phyloP scores from a whole-genome alignment of 176 grass and related monocot genomes.

The Metroxylon sagu region DNA sequence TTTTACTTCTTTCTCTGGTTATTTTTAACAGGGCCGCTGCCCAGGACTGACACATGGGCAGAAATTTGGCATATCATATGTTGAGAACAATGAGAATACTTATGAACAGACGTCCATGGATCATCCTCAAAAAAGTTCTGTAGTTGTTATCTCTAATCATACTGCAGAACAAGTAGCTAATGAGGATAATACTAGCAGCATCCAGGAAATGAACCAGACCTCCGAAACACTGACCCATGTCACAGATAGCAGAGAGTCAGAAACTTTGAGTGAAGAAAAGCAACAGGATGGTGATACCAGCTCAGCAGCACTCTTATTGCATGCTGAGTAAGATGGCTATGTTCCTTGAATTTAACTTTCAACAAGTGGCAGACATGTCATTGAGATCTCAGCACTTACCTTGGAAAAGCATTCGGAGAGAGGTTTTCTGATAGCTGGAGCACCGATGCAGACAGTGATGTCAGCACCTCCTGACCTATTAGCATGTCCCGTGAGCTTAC shows the following conservation, averaged over 20 bases:
- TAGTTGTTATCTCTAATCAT: slow-evolving; percentile 35
- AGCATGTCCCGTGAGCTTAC: too few species aligned
- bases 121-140: slow-evolving; percentile 31
- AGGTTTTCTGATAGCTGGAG: too few species aligned
- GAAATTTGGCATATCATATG: slow-evolving; percentile 68
- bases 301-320: slow-evolving; percentile 1
- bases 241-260: slow-evolving; percentile 24
- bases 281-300: slow-evolving; percentile 26
- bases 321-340: too few species aligned
- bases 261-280: slow-evolving; percentile 21
- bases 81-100: slow-evolving; percentile 27
- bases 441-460: too few species aligned
- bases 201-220: slow-evolving; percentile 4
- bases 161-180: not conserved
- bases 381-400: too few species aligned
- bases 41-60: slow-evolving; percentile 72
- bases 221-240: slow-evolving; percentile 14
- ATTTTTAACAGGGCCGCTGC: slow-evolving; percentile 54
- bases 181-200: not conserved
- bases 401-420: too few species aligned
- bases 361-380: too few species aligned
- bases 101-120: slow-evolving; percentile 25
- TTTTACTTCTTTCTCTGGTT: slow-evolving; percentile 8
- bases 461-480: too few species aligned
- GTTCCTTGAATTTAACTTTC: too few species aligned